Conservation (phyloP, 441 rosid genomes). For the Corymbia citriodora region DNA sequence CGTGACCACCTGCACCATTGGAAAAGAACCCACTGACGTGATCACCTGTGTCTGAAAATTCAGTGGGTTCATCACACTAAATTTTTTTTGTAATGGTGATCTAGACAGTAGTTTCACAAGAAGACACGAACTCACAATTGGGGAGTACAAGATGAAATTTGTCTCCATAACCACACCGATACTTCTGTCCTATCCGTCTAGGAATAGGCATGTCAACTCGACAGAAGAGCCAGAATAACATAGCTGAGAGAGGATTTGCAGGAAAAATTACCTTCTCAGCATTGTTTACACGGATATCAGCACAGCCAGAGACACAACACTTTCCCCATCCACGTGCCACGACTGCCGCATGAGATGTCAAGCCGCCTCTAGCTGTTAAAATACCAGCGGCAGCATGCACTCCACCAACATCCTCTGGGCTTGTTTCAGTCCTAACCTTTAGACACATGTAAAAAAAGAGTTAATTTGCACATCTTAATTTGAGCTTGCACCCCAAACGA, state of each 20-base stretch:
- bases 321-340: slow-evolving; percentile 99
- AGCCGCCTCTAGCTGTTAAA: slow-evolving; percentile 94
- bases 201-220: not conserved
- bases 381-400: slow-evolving; percentile 95
- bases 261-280: slow-evolving; percentile 50
- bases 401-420: slow-evolving; percentile 96
- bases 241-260: not conserved
- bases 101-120: not conserved
- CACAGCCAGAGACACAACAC: slow-evolving; percentile 87
- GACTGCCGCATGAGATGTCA: slow-evolving; percentile 99
- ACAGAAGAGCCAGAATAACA: not conserved
- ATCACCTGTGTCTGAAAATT: not conserved
- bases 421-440: slow-evolving; percentile 87
- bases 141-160: not conserved
- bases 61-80: not conserved
- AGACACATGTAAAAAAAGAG: not conserved
- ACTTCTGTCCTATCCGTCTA: not conserved
- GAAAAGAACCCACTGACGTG: not conserved
- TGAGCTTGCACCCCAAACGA: not conserved
- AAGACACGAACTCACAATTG: not conserved
- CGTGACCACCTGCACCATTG: slow-evolving; percentile 36
- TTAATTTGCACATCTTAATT: not conserved
- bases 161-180: not conserved
- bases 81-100: not conserved
- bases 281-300: slow-evolving; percentile 72